Evolutionary conservation across 768 basidiomycete genomes (phyloP).

Genomic region (Jaapia argillacea): DNA sequence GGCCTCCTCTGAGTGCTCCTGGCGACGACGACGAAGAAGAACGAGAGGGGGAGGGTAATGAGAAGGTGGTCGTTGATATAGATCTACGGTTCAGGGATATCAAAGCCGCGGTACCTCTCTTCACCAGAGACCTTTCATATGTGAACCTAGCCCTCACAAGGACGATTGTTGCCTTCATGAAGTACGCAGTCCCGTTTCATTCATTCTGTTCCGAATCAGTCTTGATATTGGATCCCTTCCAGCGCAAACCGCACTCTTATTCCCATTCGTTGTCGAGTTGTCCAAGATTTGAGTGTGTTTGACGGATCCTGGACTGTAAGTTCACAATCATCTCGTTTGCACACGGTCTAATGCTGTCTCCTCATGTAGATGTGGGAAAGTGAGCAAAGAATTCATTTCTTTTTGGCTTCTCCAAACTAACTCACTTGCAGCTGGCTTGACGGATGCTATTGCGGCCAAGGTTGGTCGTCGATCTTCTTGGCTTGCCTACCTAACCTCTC

Average conservation of each 20-base stretch:
- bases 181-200: slow-evolving; percentile 40
- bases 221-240: slow-evolving; percentile 9
- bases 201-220: background rate
- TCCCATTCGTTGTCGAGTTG: slow-evolving; percentile 86
- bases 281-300: slow-evolving; percentile 78
- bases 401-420: slow-evolving; percentile 1
- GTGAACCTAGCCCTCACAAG: slow-evolving; percentile 88
- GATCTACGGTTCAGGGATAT: slow-evolving; percentile 92
- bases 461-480: slow-evolving; percentile 24
- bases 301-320: slow-evolving; percentile 95
- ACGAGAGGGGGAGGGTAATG: slow-evolving; percentile 24
- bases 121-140: slow-evolving; percentile 80
- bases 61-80: slow-evolving; percentile 74
- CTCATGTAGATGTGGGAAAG: slow-evolving; percentile 83
- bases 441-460: slow-evolving; percentile 84
- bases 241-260: slow-evolving; percentile 92
- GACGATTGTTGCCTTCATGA: slow-evolving; percentile 98
- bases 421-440: slow-evolving; percentile 65
- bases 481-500: no score
- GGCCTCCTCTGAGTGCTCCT: slow-evolving; percentile 77
- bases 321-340: slow-evolving; percentile 9
- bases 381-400: slow-evolving; percentile 26
- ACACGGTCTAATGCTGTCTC: slow-evolving; percentile 5
- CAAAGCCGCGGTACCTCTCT: slow-evolving; percentile 91
- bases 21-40: slow-evolving; percentile 22